Evolutionary conservation across 768 basidiomycete genomes (phyloP), one percentile per base, ranked within the genome.

Genomic region (Coprinopsis marcescibilis): DNA sequence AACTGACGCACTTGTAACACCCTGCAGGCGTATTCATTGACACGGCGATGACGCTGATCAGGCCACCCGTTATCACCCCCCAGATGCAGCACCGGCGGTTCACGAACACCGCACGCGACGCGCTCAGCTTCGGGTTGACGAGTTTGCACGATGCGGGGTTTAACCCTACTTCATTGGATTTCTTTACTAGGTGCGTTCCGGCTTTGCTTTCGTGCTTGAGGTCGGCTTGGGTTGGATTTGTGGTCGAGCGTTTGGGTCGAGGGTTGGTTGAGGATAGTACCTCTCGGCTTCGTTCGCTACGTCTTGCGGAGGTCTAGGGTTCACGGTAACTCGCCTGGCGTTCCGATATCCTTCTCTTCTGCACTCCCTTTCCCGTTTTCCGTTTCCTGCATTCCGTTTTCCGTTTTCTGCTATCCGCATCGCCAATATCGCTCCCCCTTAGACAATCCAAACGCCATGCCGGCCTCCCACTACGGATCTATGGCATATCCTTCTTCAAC

Each of bases 141-240:
- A 77, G 83, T 1, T 77, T 96, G 27, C 91, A 94, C 58, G 93
- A 96, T 62, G 93, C 93, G 8, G 85, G 81, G 12, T 70, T 87
- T 37, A 67, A 76, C 46, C 81, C 83, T 17, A 65, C 63, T 11
- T 85, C 84, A 15, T 67, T 91, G 36, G 73, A 72, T 1, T 88
- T 94, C 58, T 90, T 87, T 67, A 73, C 72, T 56, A 70, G 73
- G 87, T 89, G 49, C 49, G 49, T 46, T 24, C 15, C 15, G 38
- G 27, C 38, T 34, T 41, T 26, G 29, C 23, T 8, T 40, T 8
- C 19, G 20, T 32, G 8, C 10, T 32, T 32, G 10, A 8, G 10
- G 10, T 32, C n/a, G 10, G 8, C 30, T n/a, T n/a, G n/a, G n/a
- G n/a, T n/a, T n/a, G n/a, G n/a, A n/a, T n/a, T n/a, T n/a, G n/a